A percentile compares a stretch with the other conserved stretches of the same genome.
These are phyloP conservation scores for Diospyros lotus DNA, from an alignment of 148 eudicot species.

Conservation along the genomic window DNA sequence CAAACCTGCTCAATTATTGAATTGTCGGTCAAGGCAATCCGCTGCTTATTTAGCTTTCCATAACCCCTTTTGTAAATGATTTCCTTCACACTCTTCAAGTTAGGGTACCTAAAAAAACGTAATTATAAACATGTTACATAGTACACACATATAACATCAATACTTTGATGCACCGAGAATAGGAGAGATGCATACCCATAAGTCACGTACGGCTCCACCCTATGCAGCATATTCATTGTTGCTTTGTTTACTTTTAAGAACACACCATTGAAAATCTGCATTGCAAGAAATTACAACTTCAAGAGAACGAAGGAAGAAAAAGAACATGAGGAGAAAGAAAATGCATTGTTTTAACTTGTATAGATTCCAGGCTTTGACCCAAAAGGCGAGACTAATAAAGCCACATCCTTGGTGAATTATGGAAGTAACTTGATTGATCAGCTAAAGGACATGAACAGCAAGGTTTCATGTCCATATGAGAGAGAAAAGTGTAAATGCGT, in stretches of 20 bases:
- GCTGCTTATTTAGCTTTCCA: conserved; percentile 28
- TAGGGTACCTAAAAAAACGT: conserved; percentile 21
- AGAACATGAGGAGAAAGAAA: background rate
- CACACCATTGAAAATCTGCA: conserved; percentile 43
- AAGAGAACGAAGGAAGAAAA: background rate
- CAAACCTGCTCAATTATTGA: conserved; percentile 30
- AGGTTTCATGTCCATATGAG: too few species aligned
- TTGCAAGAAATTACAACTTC: background rate
- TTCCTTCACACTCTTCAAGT: conserved; percentile 26
- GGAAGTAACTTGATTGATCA: background rate
- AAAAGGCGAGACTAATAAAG: too few species aligned
- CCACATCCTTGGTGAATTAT: background rate
- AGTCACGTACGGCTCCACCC: conserved; percentile 51
- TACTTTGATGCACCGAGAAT: background rate
- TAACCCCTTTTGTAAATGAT: conserved; percentile 30
- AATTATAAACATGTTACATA: background rate
- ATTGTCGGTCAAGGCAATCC: conserved; percentile 34
- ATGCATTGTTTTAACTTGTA: too few species aligned
- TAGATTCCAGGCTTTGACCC: background rate
- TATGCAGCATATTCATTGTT: conserved; percentile 38
- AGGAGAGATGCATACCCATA: conserved; percentile 23
- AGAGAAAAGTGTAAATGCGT: too few species aligned
- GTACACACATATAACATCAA: background rate
- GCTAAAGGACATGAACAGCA: background rate
- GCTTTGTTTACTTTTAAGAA: conserved; percentile 47